Percentiles rank a stretch among this genome's conserved stretches.
Evolutionary conservation across 306 rosid species (phyloP).

Genomic region (Malus sylvestris): DNA sequence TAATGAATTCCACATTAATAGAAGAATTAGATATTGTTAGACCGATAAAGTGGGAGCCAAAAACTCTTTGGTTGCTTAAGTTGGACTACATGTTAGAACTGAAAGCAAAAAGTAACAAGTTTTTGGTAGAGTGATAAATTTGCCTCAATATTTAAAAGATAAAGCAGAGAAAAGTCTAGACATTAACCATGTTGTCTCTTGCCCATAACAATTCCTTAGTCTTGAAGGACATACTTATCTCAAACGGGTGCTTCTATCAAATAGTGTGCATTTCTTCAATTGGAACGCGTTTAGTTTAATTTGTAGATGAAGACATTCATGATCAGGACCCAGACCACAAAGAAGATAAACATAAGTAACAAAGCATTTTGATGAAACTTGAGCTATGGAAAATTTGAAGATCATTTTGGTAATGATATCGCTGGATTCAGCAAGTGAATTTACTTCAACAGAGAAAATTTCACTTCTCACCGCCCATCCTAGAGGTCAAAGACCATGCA

Average conservation of each 20-base stretch:
- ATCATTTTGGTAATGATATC: slow-evolving; percentile 58
- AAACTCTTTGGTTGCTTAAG: no score
- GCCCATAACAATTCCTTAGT: background rate
- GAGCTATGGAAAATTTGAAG: slow-evolving; percentile 60
- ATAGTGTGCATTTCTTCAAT: slow-evolving; percentile 56
- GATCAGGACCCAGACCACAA: slow-evolving; percentile 32
- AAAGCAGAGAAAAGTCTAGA: background rate
- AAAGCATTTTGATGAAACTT: slow-evolving; percentile 56
- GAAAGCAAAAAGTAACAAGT: no score
- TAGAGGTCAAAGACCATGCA: slow-evolving; percentile 62
- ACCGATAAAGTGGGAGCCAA: no score
- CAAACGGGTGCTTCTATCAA: slow-evolving; percentile 60
- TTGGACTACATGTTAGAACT: no score
- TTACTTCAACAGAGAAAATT: slow-evolving; percentile 54
- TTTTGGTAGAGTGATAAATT: no score
- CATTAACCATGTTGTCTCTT: background rate
- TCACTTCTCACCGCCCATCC: slow-evolving; percentile 81
- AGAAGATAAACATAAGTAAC: slow-evolving; percentile 64
- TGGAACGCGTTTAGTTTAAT: slow-evolving; percentile 59
- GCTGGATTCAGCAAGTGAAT: slow-evolving; percentile 41
- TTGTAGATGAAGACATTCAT: background rate
- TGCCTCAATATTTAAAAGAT: no score
- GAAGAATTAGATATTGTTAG: no score
- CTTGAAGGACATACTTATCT: slow-evolving; percentile 20
- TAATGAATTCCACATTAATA: no score